Conservation (phyloP, 768 basidiomycete species). For the Macrolepiota fuliginosa region DNA sequence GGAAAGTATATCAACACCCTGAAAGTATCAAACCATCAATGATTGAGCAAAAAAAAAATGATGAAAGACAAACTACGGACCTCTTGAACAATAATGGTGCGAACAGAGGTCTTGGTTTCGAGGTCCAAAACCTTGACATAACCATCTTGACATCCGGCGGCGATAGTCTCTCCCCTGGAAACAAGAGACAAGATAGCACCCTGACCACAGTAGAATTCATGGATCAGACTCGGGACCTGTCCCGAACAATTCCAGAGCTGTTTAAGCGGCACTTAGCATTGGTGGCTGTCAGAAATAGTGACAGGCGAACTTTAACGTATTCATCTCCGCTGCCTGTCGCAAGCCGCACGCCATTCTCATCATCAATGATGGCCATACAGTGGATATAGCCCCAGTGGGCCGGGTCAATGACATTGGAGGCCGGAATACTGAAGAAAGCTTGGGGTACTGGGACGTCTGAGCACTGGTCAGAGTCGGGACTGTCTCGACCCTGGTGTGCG, state of each 20-base stretch:
- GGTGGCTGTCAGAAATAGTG: background rate
- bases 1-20: slow-evolving; percentile 82
- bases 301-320: slow-evolving; percentile 67
- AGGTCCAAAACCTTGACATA: slow-evolving; percentile 89
- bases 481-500: slow-evolving; percentile 25
- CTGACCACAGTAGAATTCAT: slow-evolving; percentile 68
- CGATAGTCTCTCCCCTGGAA: slow-evolving; percentile 74
- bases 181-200: slow-evolving; percentile 86
- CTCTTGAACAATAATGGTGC: slow-evolving; percentile 86
- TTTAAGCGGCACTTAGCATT: background rate
- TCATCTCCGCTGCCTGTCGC: slow-evolving; percentile 92
- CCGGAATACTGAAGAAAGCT: slow-evolving; percentile 53
- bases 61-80: slow-evolving; percentile 29
- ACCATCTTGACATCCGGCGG: slow-evolving; percentile 93
- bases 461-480: slow-evolving; percentile 28
- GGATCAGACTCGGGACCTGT: slow-evolving; percentile 40
- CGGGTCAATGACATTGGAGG: slow-evolving; percentile 74
- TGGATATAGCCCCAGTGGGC: slow-evolving; percentile 97
- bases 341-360: slow-evolving; percentile 40
- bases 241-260: slow-evolving; percentile 70
- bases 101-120: slow-evolving; percentile 82
- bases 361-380: slow-evolving; percentile 54
- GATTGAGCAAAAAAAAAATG: background rate
- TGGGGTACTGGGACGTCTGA: slow-evolving; percentile 27
- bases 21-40: background rate